Percentiles rank a stretch among this genome's conserved stretches.
These are phyloP conservation scores for Wickerhamiella qilinensis DNA, from an alignment of 805 yeast genomes.

Conservation along the genomic window DNA sequence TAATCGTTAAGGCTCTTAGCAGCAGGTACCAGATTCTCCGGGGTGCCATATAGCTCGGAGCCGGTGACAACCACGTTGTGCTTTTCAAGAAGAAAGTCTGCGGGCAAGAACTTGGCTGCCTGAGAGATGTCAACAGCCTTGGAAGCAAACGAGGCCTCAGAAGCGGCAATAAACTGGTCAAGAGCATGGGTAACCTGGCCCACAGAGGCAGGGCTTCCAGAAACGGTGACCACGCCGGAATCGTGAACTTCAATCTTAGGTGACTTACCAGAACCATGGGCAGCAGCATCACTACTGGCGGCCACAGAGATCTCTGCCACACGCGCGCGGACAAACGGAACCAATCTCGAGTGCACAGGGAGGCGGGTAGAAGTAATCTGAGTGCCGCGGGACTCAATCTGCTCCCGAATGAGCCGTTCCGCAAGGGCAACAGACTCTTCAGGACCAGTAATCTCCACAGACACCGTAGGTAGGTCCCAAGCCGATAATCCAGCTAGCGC, in stretches of 20 bases:
- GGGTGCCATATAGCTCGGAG: conserved; percentile 47
- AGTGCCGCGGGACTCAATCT: conserved; percentile 55
- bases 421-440: conserved; percentile 68
- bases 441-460: conserved; percentile 65
- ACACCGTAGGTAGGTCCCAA: conserved; percentile 25
- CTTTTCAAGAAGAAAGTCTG: conserved; percentile 3
- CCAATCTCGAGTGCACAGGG: not conserved
- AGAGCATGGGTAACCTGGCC: conserved; percentile 24
- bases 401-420: conserved; percentile 46
- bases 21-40: conserved; percentile 41
- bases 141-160: conserved; percentile 1
- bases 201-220: conserved; percentile 17
- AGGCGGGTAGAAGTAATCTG: conserved; percentile 4
- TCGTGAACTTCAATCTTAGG: not conserved
- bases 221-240: conserved; percentile 8
- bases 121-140: conserved; percentile 1
- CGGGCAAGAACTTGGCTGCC: conserved; percentile 1
- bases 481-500: too few species aligned
- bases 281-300: too few species aligned
- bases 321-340: conserved; percentile 1
- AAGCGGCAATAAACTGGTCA: conserved; percentile 1
- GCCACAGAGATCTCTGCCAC: not conserved
- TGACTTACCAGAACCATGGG: not conserved
- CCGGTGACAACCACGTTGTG: conserved; percentile 33
- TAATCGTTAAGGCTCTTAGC: conserved; percentile 41